phyloP scores from a whole-genome alignment of 169 alveolate genomes.

The Plasmodium billcollinsi region DNA sequence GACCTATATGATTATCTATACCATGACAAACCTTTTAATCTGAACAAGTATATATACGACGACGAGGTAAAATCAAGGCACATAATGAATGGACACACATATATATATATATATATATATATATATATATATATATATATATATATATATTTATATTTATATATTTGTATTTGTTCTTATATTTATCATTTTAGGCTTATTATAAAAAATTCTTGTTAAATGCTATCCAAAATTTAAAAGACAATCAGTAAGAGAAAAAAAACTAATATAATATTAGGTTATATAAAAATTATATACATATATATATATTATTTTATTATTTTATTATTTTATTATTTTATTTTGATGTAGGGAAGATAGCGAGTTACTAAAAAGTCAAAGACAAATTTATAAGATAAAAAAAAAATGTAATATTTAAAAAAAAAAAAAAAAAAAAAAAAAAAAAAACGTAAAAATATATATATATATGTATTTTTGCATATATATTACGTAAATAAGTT shows the following conservation, averaged over 20 bases:
- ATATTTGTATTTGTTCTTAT: background rate
- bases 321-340: background rate
- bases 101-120: background rate
- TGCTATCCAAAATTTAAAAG: constrained; percentile 65
- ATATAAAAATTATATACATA: background rate
- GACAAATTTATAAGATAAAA: constrained; percentile 53
- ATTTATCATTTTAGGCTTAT: constrained; percentile 34
- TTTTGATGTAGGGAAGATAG: constrained; percentile 50
- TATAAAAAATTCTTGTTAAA: constrained; percentile 55
- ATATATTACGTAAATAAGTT: constrained; percentile 4
- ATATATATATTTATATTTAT: background rate
- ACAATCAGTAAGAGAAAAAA: constrained; percentile 49
- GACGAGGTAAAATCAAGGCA: constrained; percentile 38
- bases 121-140: background rate
- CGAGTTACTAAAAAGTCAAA: constrained; percentile 54
- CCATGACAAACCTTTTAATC: constrained; percentile 16
- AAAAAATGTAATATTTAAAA: constrained; percentile 55
- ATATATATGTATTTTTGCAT: background rate
- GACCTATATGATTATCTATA: constrained; percentile 14
- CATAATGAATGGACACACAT: background rate
- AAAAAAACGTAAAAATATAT: background rate
- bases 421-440: constrained; percentile 3
- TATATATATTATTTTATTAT: background rate
- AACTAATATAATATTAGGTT: no score
- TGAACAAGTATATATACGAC: constrained; percentile 46